Percentiles rank a stretch among this genome's conserved stretches.
Evolutionary conservation across 768 basidiomycete species (phyloP).

Genomic region (Multifurca ochricompacta): DNA sequence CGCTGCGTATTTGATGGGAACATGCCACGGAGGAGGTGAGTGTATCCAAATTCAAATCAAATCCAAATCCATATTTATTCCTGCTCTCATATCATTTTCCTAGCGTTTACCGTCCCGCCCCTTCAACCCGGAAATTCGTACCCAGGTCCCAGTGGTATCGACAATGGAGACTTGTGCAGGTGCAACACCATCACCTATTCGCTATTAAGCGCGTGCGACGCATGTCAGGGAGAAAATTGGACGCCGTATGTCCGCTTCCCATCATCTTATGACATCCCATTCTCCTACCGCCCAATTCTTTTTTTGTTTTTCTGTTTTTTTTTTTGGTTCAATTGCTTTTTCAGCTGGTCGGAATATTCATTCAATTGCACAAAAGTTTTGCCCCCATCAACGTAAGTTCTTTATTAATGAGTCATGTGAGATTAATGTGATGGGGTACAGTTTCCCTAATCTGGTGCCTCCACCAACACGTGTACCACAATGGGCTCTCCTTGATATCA

Average conservation of each 20-base stretch:
- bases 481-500: conserved; percentile 5
- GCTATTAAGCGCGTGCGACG: conserved; percentile 14
- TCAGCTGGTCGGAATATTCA: background rate
- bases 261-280: too few relatives aligned
- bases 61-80: too few relatives aligned
- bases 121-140: background rate
- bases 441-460: conserved; percentile 7
- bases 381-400: conserved; percentile 3
- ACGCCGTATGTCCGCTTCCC: background rate
- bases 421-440: background rate
- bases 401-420: background rate
- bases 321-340: too few relatives aligned
- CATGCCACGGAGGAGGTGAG: conserved; percentile 10
- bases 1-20: conserved; percentile 1
- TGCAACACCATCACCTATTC: conserved; percentile 7
- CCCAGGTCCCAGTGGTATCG: background rate
- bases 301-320: too few relatives aligned
- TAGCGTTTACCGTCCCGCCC: conserved; percentile 1
- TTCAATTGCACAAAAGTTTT: background rate
- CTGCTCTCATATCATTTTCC: background rate
- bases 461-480: background rate
- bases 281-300: too few relatives aligned
- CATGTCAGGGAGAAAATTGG: background rate
- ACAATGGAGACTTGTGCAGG: conserved; percentile 1
- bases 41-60: background rate